A percentile compares a stretch with the other conserved stretches of the same genome.
These are phyloP conservation scores for Aphanomyces astaci DNA, from an alignment of 352 stramenopile genomes.

Conservation along the genomic window DNA sequence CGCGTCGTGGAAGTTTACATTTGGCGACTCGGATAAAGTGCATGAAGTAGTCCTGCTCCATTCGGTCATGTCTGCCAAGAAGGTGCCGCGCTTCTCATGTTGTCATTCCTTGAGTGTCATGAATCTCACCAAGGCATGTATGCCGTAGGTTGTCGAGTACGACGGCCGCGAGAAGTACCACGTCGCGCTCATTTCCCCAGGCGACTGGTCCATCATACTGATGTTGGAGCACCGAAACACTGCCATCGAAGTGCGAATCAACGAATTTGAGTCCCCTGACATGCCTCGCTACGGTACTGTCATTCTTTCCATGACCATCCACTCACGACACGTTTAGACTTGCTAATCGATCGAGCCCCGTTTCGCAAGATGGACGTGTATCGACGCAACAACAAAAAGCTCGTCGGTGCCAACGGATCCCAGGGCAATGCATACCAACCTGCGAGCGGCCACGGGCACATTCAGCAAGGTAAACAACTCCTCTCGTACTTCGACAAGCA, in stretches of 20 bases:
- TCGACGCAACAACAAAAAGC: slow-evolving; percentile 50
- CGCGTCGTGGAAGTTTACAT: slow-evolving; percentile 73
- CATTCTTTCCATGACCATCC: not conserved
- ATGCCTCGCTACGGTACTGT: slow-evolving; percentile 81
- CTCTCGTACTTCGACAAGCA: not conserved
- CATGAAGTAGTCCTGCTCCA: slow-evolving; percentile 74
- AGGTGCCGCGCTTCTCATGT: slow-evolving; percentile 28
- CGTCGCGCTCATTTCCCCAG: slow-evolving; percentile 30
- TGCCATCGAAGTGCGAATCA: slow-evolving; percentile 79
- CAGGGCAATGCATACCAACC: not conserved
- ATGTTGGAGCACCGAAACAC: slow-evolving; percentile 65
- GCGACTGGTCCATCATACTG: slow-evolving; percentile 73
- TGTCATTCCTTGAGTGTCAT: not conserved
- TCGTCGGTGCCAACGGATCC: slow-evolving; percentile 23
- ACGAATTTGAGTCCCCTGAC: slow-evolving; percentile 60
- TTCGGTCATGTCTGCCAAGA: slow-evolving; percentile 83
- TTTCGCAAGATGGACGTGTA: slow-evolving; percentile 80
- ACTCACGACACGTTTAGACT: slow-evolving; percentile 33
- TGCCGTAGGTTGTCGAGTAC: slow-evolving; percentile 59
- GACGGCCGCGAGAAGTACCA: slow-evolving; percentile 68
- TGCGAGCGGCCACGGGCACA: not conserved
- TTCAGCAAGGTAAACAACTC: slow-evolving; percentile 31
- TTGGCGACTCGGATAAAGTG: slow-evolving; percentile 58
- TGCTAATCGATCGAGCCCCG: slow-evolving; percentile 67
- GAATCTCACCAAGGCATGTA: not conserved